Conservation (phyloP, 2,329 filamentous ascomycete species). For the Alternaria dauci region DNA sequence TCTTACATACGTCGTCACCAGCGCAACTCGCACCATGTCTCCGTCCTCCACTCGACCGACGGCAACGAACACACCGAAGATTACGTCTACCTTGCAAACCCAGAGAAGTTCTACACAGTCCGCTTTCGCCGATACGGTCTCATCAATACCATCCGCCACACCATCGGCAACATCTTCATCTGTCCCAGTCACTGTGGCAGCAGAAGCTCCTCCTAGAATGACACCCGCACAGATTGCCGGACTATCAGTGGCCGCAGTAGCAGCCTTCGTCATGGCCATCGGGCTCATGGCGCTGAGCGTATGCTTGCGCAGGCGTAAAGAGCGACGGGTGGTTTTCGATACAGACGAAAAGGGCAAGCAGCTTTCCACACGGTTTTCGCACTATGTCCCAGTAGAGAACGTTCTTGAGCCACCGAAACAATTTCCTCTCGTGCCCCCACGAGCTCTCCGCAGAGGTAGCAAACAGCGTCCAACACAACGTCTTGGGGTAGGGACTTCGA, state of each 20-base stretch:
- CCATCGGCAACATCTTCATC: constrained; percentile 26
- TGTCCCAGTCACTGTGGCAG: constrained; percentile 19
- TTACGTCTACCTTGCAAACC: constrained; percentile 21
- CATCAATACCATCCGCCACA: constrained; percentile 34
- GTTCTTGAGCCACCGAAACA: constrained; percentile 18
- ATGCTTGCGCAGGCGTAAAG: constrained; percentile 46
- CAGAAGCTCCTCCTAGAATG: constrained; percentile 37
- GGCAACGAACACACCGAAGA: constrained; percentile 21
- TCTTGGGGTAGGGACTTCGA: constrained; percentile 30
- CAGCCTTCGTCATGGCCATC: constrained; percentile 49
- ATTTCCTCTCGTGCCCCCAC: constrained; percentile 28
- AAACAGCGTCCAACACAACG: constrained; percentile 25
- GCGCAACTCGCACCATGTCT: constrained; percentile 28
- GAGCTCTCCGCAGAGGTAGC: constrained; percentile 17
- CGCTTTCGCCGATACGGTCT: constrained; percentile 38
- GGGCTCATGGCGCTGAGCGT: constrained; percentile 50
- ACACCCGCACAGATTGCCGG: constrained; percentile 52
- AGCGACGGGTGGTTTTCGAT: constrained; percentile 32
- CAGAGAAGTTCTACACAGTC: constrained; percentile 28
- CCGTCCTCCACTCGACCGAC: constrained; percentile 19
- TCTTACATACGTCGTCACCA: constrained; percentile 37
- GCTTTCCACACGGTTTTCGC: constrained; percentile 36
- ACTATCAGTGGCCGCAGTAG: constrained; percentile 48
- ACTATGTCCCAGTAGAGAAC: constrained; percentile 24
- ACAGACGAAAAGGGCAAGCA: constrained; percentile 35